A percentile compares a stretch with the other conserved stretches of the same genome.
Evolutionary conservation across 495 filamentous ascomycete species (phyloP).

Genomic region (Chlorociboria aeruginascens): DNA sequence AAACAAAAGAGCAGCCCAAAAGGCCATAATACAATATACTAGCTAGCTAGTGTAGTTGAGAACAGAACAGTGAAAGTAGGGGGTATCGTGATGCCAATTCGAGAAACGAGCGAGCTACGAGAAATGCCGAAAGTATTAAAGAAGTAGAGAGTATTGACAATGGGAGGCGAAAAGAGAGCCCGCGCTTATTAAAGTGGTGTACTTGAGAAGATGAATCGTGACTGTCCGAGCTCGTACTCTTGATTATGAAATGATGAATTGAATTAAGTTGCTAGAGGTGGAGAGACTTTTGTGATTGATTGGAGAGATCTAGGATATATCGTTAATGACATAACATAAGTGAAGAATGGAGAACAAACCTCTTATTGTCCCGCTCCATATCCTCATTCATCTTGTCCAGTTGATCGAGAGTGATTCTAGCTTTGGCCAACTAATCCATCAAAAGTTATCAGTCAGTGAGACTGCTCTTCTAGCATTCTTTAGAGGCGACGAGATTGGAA

Average conservation of each 20-base stretch:
- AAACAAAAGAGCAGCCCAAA: too few species aligned
- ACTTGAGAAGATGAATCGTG: neutral
- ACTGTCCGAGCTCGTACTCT: too few species aligned
- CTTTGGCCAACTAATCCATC: constrained; percentile 34
- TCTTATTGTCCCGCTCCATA: constrained; percentile 32
- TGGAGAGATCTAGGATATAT: constrained; percentile 10
- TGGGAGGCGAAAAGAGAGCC: neutral
- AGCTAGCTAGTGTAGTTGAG: too few species aligned
- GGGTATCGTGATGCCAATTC: too few species aligned
- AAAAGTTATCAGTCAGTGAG: constrained; percentile 7
- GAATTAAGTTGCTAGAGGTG: constrained; percentile 2
- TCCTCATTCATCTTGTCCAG: constrained; percentile 35
- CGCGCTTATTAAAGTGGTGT: neutral
- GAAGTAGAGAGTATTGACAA: neutral
- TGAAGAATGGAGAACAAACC: constrained; percentile 7
- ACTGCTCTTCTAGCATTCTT: neutral
- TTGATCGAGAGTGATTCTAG: constrained; percentile 30
- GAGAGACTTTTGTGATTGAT: constrained; percentile 11
- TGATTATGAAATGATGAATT: too few species aligned
- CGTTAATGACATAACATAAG: neutral
- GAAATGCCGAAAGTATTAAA: neutral
- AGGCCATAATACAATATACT: too few species aligned
- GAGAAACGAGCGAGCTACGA: too few species aligned
- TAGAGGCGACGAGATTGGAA: neutral
- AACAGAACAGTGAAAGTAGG: too few species aligned